A percentile compares a stretch with the other conserved stretches of the same genome.
phyloP scores from a whole-genome alignment of 2,329 filamentous ascomycete genomes.

The Teratosphaeria gauchensis region DNA sequence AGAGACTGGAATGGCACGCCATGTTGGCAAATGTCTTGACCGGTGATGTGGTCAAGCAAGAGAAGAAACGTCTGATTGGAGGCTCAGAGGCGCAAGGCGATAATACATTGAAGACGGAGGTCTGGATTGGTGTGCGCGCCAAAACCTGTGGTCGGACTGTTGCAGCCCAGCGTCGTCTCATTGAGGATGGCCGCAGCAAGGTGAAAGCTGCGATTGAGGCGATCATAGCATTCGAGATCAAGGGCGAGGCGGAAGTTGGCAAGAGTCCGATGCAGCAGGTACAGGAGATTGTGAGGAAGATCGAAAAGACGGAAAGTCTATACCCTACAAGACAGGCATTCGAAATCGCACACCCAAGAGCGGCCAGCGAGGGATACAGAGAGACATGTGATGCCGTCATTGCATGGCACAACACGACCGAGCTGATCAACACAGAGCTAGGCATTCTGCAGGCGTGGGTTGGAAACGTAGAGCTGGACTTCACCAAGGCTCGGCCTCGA shows the following conservation, averaged over 20 bases:
- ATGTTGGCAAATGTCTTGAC: conserved; percentile 95
- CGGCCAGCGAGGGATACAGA: conserved; percentile 65
- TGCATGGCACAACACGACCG: conserved; percentile 93
- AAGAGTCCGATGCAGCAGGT: conserved; percentile 85
- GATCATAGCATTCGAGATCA: conserved; percentile 87
- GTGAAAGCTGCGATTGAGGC: conserved; percentile 71
- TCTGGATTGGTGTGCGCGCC: conserved; percentile 83
- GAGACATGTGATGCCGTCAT: conserved; percentile 83
- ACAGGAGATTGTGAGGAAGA: conserved; percentile 76
- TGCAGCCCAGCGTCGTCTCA: conserved; percentile 72
- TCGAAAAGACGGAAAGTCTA: conserved; percentile 76
- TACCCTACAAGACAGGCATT: conserved; percentile 75
- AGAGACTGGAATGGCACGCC: conserved; percentile 92
- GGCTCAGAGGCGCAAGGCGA: conserved; percentile 64
- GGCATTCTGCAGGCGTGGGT: conserved; percentile 92
- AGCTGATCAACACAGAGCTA: conserved; percentile 91
- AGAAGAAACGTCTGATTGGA: conserved; percentile 90
- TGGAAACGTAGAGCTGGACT: conserved; percentile 89
- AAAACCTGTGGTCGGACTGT: conserved; percentile 75
- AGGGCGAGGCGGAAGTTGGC: conserved; percentile 83
- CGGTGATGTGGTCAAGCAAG: conserved; percentile 92
- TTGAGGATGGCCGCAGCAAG: conserved; percentile 70
- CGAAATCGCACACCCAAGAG: conserved; percentile 62
- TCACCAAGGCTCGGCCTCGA: conserved; percentile 62
- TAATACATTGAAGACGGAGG: conserved; percentile 56